phyloP scores from a whole-genome alignment of 768 basidiomycete species.

The Russula dissimulans region DNA sequence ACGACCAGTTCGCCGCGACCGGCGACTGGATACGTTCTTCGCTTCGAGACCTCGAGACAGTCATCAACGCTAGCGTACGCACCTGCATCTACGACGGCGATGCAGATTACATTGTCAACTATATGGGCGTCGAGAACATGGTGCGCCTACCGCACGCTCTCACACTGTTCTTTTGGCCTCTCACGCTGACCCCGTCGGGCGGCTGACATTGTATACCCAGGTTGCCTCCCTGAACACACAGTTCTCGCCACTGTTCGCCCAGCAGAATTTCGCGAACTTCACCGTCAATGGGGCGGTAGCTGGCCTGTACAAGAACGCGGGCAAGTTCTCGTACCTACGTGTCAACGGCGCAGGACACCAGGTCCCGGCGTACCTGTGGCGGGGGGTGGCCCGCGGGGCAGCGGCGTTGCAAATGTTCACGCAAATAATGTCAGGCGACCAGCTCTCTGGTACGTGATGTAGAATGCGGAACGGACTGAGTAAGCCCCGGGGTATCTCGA shows the following conservation, averaged over 20 bases:
- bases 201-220: slow-evolving; percentile 21
- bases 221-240: slow-evolving; percentile 39
- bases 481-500: neutral
- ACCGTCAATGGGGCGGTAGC: slow-evolving; percentile 41
- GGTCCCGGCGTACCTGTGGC: slow-evolving; percentile 27
- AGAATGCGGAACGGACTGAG: neutral
- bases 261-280: slow-evolving; percentile 38
- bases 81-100: slow-evolving; percentile 50
- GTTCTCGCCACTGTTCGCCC: slow-evolving; percentile 34
- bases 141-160: slow-evolving; percentile 22
- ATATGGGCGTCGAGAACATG: slow-evolving; percentile 48
- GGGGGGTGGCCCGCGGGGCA: slow-evolving; percentile 21
- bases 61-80: slow-evolving; percentile 49
- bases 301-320: slow-evolving; percentile 51
- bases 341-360: slow-evolving; percentile 37
- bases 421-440: slow-evolving; percentile 28
- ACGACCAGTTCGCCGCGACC: slow-evolving; percentile 37
- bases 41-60: slow-evolving; percentile 41
- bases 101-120: slow-evolving; percentile 51
- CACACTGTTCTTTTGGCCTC: neutral
- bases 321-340: slow-evolving; percentile 46
- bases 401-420: slow-evolving; percentile 29
- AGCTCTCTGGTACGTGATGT: slow-evolving; percentile 23
- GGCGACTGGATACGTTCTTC: slow-evolving; percentile 52
- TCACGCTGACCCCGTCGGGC: neutral